Evolutionary conservation across 331 rosid species (phyloP).

Genomic region (Acacia pycnantha): DNA sequence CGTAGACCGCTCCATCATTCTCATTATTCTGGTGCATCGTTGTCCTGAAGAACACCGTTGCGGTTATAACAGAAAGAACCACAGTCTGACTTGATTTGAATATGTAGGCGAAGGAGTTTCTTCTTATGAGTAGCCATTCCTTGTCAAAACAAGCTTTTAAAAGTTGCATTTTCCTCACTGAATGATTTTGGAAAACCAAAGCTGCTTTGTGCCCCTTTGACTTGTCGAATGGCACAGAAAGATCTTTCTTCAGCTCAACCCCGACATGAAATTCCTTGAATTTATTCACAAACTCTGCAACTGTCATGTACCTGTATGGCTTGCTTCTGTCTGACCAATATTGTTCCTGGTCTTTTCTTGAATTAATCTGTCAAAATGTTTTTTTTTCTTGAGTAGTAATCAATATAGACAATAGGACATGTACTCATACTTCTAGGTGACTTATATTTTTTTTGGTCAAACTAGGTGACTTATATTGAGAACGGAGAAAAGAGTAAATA

Average conservation of each 20-base stretch:
- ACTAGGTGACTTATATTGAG: neutral
- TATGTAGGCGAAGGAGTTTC: constrained; percentile 71
- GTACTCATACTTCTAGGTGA: neutral
- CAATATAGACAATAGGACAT: neutral
- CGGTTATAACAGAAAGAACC: constrained; percentile 44
- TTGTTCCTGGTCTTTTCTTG: constrained; percentile 91
- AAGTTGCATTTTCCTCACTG: constrained; percentile 52
- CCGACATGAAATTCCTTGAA: constrained; percentile 81
- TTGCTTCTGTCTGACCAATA: constrained; percentile 65
- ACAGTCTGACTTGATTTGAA: constrained; percentile 64
- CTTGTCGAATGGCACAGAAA: constrained; percentile 61
- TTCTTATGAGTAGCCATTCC: constrained; percentile 73
- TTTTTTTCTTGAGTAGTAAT: neutral
- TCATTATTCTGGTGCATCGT: constrained; percentile 53
- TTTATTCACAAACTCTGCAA: constrained; percentile 51
- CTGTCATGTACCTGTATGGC: constrained; percentile 56
- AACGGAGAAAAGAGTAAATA: too few relatives aligned
- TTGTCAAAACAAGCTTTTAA: constrained; percentile 70
- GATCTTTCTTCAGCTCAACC: constrained; percentile 42
- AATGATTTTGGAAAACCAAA: constrained; percentile 52
- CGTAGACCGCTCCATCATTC: constrained; percentile 51
- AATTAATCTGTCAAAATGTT: constrained; percentile 60
- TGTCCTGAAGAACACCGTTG: constrained; percentile 68
- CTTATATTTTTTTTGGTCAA: too few relatives aligned
- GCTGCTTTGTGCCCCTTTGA: constrained; percentile 65